Base-by-base conservation (phyloP, 2,329 filamentous ascomycete species). In the Aspergillus sp. region DNA sequence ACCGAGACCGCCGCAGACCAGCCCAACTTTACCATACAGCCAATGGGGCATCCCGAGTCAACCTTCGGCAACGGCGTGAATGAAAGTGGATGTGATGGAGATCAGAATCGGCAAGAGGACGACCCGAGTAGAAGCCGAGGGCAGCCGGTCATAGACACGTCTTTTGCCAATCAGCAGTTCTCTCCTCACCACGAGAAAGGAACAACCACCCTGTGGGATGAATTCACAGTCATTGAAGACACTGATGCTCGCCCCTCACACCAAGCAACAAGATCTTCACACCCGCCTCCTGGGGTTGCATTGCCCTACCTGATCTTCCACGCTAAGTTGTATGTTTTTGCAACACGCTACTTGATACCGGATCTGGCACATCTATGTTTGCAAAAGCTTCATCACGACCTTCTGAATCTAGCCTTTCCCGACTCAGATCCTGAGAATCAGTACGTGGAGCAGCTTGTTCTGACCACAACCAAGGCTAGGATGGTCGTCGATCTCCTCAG, bases 301-400 rank as follows among this genome's bases (percentile, higher is more conserved):
- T 65, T 73, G 12, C 74, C 74, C 4, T 76, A 77, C 55, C 68
- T 77, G 27, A 67, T 75, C 40, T 77, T 76, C 63, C 75, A 77
- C 42, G 75, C 75, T n/a, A 77, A 77, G 64, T 58, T 77, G 46
- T 77, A 77, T 59, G 71, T 76, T 57, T 77, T 77, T 54, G 74
- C 75, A n/a, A 74, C 73, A 2, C 72, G 72, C 49, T 77, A 75
- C 62, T 64, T 77, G 44, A 74, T 77, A 55, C 71, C 73, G 3
- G 70, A 70, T 13, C 69, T 77, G 24, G 73, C 73, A 3, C 72
- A 76, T 54, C 66, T 77, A 33, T 74, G 73, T 60, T 70, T 77
- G 5, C 69, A 70, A 49, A 77, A 77, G 61, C 63, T 77, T 4
- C 75, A 77, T 49, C 59, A 61, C 4, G 73, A 76, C 50, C 69